These are phyloP conservation scores for Saccharomycopsis crataegensis DNA, from an alignment of 1,139 yeast genomes.

Conservation along the genomic window DNA sequence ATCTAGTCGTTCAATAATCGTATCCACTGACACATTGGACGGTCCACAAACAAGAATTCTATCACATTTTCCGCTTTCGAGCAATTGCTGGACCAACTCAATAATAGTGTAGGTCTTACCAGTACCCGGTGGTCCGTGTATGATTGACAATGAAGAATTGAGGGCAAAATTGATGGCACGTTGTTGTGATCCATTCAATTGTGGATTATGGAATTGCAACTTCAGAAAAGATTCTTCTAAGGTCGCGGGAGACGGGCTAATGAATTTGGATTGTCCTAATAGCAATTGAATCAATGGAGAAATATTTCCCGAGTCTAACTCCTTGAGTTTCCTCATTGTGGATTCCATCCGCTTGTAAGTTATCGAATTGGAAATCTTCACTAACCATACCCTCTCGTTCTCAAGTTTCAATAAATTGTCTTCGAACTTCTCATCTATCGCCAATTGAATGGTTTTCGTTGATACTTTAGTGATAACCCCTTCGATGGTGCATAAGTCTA, in stretches of 20 bases:
- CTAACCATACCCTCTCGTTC: slow-evolving; percentile 50
- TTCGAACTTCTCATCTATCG: slow-evolving; percentile 45
- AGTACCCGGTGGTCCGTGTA: slow-evolving; percentile 78
- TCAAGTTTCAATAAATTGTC: slow-evolving; percentile 39
- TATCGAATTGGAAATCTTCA: slow-evolving; percentile 59
- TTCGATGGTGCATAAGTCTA: slow-evolving; percentile 21
- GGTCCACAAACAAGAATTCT: slow-evolving; percentile 90
- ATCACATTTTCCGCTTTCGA: slow-evolving; percentile 48
- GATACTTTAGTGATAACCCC: slow-evolving; percentile 34
- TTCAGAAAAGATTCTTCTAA: slow-evolving; percentile 18
- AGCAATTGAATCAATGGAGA: slow-evolving; percentile 36
- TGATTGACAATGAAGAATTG: slow-evolving; percentile 43
- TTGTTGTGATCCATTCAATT: slow-evolving; percentile 67
- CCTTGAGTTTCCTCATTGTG: slow-evolving; percentile 62
- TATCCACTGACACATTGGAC: slow-evolving; percentile 91
- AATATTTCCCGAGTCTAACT: slow-evolving; percentile 31
- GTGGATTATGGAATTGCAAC: slow-evolving; percentile 38
- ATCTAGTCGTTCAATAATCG: slow-evolving; percentile 74
- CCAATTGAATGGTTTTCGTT: slow-evolving; percentile 41
- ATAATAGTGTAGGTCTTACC: slow-evolving; percentile 81
- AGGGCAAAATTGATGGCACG: slow-evolving; percentile 49
- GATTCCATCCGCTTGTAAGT: slow-evolving; percentile 77
- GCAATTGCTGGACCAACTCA: slow-evolving; percentile 75
- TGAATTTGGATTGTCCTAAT: slow-evolving; percentile 36
- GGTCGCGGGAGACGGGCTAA: slow-evolving; percentile 21